Base-by-base conservation (phyloP, 1,284 basidiomycete genomes). In the Leccinum variabile region DNA sequence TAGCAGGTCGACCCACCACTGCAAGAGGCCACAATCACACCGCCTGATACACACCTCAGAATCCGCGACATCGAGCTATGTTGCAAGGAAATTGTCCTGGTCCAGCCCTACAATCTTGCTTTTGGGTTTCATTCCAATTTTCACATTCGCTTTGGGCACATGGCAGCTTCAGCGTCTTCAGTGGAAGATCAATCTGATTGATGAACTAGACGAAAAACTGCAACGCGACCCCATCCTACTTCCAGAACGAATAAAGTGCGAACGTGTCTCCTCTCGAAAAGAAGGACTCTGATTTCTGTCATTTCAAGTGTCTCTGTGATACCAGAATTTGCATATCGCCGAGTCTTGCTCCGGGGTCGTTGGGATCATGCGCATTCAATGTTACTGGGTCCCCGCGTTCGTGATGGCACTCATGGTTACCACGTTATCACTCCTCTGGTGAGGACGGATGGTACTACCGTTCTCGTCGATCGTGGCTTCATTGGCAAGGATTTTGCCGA, bases 111-210 rank as follows among this genome's bases (percentile, higher is more conserved):
- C 89, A 5, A 89, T 94, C 74, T 66, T 95, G 18, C 77, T 97
- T 11, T 81, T 97, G 58, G 93, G 92, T 28, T 83, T 92, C 68
- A 92, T 98, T 64, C 97, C 97, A 0, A 79, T 98, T 65, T 88
- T 97, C 69, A 95, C 95, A 0, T 94, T 96, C 67, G 90, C 83
- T n/a, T 81, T 99, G 63, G 97, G 97, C 22, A 88, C 90, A 39
- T 99, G 97, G 97, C 97, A 99, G 73, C 78, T 92, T 41, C 84
- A 94, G 70, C 85, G 97, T 49, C 82, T 99, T 52, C 87, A 94
- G 73, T 99, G 97, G 97, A 99, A 99, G 77, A 81, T 98, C 35
- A 85, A 86, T 58, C 82, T 99, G 63, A 98, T 99, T 67, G 94
- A 98, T 67, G 94, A 98, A 72, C 82, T 99, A 52, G 92, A 98